phyloP scores from a whole-genome alignment of 2,329 filamentous ascomycete species.

The Aurifilum marmelostoma region DNA sequence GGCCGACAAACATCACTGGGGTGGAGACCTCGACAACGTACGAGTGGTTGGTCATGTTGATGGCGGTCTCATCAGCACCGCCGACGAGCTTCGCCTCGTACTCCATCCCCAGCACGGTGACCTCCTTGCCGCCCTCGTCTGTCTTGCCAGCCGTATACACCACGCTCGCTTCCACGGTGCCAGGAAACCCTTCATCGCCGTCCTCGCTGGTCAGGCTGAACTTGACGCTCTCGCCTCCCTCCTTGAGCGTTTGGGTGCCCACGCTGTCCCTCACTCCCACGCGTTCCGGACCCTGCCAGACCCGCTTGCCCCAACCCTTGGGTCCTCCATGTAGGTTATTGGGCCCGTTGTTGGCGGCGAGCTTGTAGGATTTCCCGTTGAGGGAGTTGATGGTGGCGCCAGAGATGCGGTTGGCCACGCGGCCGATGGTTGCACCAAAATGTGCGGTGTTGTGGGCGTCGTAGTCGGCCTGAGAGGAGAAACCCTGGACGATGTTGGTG shows the following conservation, averaged over 20 bases:
- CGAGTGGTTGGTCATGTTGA: slow-evolving; percentile 97
- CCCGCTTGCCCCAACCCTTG: slow-evolving; percentile 79
- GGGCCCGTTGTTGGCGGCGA: slow-evolving; percentile 75
- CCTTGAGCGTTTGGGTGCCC: slow-evolving; percentile 43
- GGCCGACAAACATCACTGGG: not conserved
- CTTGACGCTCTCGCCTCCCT: slow-evolving; percentile 67
- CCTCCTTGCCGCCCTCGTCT: slow-evolving; percentile 59
- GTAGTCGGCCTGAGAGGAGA: slow-evolving; percentile 77
- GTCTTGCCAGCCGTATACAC: slow-evolving; percentile 77
- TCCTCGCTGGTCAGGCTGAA: slow-evolving; percentile 73
- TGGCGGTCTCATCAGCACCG: slow-evolving; percentile 82
- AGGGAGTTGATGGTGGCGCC: slow-evolving; percentile 71
- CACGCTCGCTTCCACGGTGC: slow-evolving; percentile 76
- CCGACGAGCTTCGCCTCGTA: slow-evolving; percentile 84
- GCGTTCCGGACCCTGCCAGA: slow-evolving; percentile 72
- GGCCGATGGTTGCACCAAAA: slow-evolving; percentile 94
- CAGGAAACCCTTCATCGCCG: slow-evolving; percentile 89
- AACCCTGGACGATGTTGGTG: slow-evolving; percentile 86
- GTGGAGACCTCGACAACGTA: slow-evolving; percentile 42
- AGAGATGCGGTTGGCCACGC: slow-evolving; percentile 78
- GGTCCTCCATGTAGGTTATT: slow-evolving; percentile 77
- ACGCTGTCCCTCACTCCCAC: slow-evolving; percentile 52
- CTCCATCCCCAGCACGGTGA: slow-evolving; percentile 78
- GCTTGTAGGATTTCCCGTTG: slow-evolving; percentile 69
- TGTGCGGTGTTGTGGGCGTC: slow-evolving; percentile 73